Base-by-base conservation (phyloP, 768 basidiomycete genomes). In the Mycena epipterygia region DNA sequence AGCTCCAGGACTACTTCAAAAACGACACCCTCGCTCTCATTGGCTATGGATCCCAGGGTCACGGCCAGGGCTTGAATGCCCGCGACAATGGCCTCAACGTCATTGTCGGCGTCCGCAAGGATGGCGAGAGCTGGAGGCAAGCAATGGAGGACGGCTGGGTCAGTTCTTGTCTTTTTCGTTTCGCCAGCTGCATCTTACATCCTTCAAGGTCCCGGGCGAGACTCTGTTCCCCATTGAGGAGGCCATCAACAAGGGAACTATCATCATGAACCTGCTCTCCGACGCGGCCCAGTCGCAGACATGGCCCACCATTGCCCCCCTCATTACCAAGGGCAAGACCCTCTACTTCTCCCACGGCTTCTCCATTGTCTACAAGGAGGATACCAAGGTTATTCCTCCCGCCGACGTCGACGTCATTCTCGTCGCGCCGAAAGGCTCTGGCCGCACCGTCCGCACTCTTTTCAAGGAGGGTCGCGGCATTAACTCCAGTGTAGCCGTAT, bases 261-360 rank as follows among this genome's bases (percentile, higher is more conserved):
- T 99, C 88, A 94, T 99, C 90, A 99, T 99, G 98, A 99, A 99
- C 89, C 88, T 99, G 62, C 91, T 99, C 75, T 99, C 97, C 51
- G 98, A 99, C 78, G 98, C 98, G 56, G 98, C 97, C n/a, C 98
- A 99, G 86, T 96, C 95, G 17, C 90, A 93, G 82, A 98, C 97
- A 33, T 99, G 98, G 98, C 86, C 93, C 42, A 85, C 88, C 61
- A 75, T 99, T 76, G 92, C 90, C 49, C 97, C 98, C 64, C 91
- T 98, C 78, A 97, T 99, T 87, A 99, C 96, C 83, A 95, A 97
- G 90, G 98, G 95, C 86, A 99, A 99, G 89, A 99, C 98, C n/a
- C 93, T 99, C 73, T 99, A 99, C 92, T 99, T 99, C 88, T 96
- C 97, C 8, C 98, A 99, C 82, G 98, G 98, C 78, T 99, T 99